These are phyloP conservation scores for Choiromyces venosus DNA, from an alignment of 495 filamentous ascomycete genomes.

Conservation along the genomic window DNA sequence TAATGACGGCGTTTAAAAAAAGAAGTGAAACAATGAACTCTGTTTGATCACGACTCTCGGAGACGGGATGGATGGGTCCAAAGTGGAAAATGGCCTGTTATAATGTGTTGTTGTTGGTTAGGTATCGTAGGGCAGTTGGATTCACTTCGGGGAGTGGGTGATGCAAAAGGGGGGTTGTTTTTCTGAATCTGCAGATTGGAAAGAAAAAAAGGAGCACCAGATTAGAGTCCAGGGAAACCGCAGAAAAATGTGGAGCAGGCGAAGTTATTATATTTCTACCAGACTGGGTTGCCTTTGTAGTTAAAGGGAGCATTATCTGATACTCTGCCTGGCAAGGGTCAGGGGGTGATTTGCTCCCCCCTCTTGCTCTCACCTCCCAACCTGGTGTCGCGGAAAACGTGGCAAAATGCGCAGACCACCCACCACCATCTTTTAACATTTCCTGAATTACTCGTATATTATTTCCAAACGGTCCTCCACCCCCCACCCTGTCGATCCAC, in stretches of 20 bases:
- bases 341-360: conserved; percentile 13
- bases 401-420: conserved; percentile 31
- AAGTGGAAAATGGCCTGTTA: not conserved
- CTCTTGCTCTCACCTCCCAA: not conserved
- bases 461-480: not conserved
- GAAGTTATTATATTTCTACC: conserved; percentile 27
- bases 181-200: conserved; percentile 10
- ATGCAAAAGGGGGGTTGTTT: not conserved
- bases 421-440: conserved; percentile 10
- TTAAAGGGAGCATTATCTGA: conserved; percentile 11
- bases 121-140: not conserved
- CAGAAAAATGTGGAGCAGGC: conserved; percentile 15
- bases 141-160: not conserved
- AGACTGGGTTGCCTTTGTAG: conserved; percentile 3
- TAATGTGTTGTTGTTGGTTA: conserved; percentile 20
- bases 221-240: conserved; percentile 13
- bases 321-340: conserved; percentile 22
- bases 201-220: conserved; percentile 17
- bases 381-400: conserved; percentile 35
- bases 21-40: conserved; percentile 18
- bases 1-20: conserved; percentile 21
- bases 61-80: not conserved
- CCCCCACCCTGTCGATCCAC: not conserved
- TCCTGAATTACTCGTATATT: not conserved
- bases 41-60: conserved; percentile 6